Percentiles rank a stretch among this genome's conserved stretches.
These are phyloP conservation scores for Adansonia grandidieri DNA, from an alignment of 441 rosid species.

Conservation along the genomic window DNA sequence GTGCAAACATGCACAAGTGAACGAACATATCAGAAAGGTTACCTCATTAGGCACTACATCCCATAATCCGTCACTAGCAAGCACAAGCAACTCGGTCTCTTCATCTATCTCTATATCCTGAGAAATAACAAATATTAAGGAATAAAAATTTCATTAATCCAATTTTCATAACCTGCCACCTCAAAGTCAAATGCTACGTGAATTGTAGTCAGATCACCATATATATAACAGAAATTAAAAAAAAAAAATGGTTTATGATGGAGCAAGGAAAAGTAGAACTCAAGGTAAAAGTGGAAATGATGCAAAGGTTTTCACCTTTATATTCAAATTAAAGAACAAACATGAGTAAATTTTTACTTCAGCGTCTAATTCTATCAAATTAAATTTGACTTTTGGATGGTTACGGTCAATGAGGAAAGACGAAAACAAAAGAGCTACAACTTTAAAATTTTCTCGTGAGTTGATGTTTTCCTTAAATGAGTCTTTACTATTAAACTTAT, in stretches of 20 bases:
- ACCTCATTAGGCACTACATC: constrained; percentile 97
- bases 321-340: not conserved
- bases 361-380: constrained; percentile 7
- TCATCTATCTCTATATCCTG: constrained; percentile 82
- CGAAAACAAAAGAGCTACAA: not conserved
- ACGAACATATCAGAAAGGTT: constrained; percentile 20
- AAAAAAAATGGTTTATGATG: not conserved
- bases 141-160: constrained; percentile 25
- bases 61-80: constrained; percentile 98
- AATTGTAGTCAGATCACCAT: not conserved
- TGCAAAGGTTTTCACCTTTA: not conserved
- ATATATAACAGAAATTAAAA: not conserved
- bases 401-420: not conserved
- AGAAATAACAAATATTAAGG: constrained; percentile 18
- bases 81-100: constrained; percentile 80
- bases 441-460: not conserved
- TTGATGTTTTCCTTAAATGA: not conserved
- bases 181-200: not conserved
- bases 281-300: not conserved
- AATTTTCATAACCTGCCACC: constrained; percentile 10
- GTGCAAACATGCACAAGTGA: not conserved
- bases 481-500: not conserved
- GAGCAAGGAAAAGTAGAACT: not conserved
- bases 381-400: not conserved
- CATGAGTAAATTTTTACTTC: not conserved